These are phyloP conservation scores for Aquilaria yunnanensis DNA, from an alignment of 345 rosid genomes.

Conservation along the genomic window DNA sequence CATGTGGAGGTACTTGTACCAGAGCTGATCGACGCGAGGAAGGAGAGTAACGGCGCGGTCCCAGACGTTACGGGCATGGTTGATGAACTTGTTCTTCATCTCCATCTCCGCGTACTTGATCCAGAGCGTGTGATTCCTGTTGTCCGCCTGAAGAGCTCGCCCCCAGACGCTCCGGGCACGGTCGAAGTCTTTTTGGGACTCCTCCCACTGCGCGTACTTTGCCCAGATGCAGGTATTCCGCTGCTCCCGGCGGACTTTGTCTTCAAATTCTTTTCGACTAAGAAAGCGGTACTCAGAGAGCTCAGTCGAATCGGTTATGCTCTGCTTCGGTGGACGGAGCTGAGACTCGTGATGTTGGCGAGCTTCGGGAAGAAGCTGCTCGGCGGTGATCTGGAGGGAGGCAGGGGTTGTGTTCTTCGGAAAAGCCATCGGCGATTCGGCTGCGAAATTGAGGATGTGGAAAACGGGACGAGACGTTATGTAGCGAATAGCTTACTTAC, in stretches of 20 bases:
- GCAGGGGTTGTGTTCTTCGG: constrained; percentile 63
- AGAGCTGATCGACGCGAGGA: constrained; percentile 74
- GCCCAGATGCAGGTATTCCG: constrained; percentile 67
- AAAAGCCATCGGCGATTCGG: constrained; percentile 35
- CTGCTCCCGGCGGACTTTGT: constrained; percentile 55
- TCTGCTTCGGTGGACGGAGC: constrained; percentile 76
- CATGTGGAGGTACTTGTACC: constrained; percentile 88
- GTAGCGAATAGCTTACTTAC: too few species aligned
- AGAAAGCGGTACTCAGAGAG: constrained; percentile 68
- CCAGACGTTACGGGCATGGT: constrained; percentile 64
- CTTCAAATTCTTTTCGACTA: constrained; percentile 72
- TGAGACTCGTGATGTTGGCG: constrained; percentile 78
- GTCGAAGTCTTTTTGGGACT: constrained; percentile 74
- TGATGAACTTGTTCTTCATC: constrained; percentile 44
- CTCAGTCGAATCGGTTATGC: constrained; percentile 60
- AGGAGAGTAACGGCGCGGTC: constrained; percentile 65
- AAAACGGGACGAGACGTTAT: too few species aligned
- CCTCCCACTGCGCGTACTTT: constrained; percentile 90
- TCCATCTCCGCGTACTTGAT: constrained; percentile 76
- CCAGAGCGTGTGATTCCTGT: constrained; percentile 74
- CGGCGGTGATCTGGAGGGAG: constrained; percentile 76
- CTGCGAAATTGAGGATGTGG: constrained; percentile 24
- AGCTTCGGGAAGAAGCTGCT: constrained; percentile 76
- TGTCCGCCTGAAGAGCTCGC: constrained; percentile 64
- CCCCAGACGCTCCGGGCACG: constrained; percentile 85